These are phyloP conservation scores for Candida coleopterorum DNA, from an alignment of 805 yeast genomes.

Conservation along the genomic window DNA sequence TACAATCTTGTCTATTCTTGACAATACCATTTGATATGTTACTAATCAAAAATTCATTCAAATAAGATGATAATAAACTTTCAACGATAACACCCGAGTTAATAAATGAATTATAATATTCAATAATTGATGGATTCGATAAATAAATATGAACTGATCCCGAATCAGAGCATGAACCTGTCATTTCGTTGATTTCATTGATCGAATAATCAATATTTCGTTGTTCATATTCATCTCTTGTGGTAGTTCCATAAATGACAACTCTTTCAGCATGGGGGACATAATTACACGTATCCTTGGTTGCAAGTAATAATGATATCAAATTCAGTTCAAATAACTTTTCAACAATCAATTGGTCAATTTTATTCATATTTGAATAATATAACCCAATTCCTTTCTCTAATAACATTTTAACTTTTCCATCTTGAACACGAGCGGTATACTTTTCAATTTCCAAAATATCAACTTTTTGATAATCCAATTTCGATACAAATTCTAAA, in stretches of 20 bases:
- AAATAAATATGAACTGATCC: conserved; percentile 53
- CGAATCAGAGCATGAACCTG: conserved; percentile 41
- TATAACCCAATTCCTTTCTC: conserved; percentile 60
- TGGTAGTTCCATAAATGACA: conserved; percentile 65
- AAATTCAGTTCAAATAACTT: conserved; percentile 47
- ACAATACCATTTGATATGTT: conserved; percentile 70
- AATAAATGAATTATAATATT: conserved; percentile 68
- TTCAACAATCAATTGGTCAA: conserved; percentile 54
- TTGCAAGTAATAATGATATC: conserved; percentile 53
- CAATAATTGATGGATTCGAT: conserved; percentile 41
- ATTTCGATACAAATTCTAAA: conserved; percentile 44
- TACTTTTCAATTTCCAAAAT: conserved; percentile 28
- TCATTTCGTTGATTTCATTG: conserved; percentile 61
- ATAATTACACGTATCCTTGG: conserved; percentile 50
- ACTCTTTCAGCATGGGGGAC: conserved; percentile 53
- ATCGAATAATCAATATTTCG: conserved; percentile 65
- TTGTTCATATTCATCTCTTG: conserved; percentile 69
- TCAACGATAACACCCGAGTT: conserved; percentile 79
- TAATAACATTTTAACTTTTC: conserved; percentile 38
- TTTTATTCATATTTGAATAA: conserved; percentile 50
- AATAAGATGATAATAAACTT: conserved; percentile 53
- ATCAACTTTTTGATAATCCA: conserved; percentile 11
- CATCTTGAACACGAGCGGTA: conserved; percentile 44
- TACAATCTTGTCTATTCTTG: conserved; percentile 71
- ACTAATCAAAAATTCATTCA: conserved; percentile 65